Evolutionary conservation across 768 basidiomycete genomes (phyloP), one percentile per base, ranked within the genome.

Genomic region (Mycena metata): DNA sequence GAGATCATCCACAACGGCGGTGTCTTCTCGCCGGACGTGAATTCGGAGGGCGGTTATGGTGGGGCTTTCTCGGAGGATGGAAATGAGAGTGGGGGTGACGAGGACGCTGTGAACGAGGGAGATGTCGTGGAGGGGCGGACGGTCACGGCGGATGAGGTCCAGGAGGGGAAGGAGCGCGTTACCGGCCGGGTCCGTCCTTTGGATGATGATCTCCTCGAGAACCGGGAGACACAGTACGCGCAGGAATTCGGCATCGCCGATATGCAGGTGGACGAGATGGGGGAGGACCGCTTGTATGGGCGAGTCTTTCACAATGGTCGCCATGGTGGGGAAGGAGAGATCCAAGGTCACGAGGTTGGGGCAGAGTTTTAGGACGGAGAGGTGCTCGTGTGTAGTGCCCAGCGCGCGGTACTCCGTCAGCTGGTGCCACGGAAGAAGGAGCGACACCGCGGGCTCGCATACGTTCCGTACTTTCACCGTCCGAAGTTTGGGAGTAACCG

Each of bases 401-500:
- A 50, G 10, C 5, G 39, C 57, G 36, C 65, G 58, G 23, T 66
- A 54, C 5, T 54, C 21, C 1, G 57, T 66, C 16, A 66, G 65
- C 23, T 66, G 65, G 26, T 52, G 33, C 65, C 65, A 59, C 2
- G 58, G 58, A 13, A 66, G 35, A 8, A 54, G 26, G 15, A 66
- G 57, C 9, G 65, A 66, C 2, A 60, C 39, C 1, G 42, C 56
- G 50, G 65, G 65, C 50, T 66, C 57, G 43, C 65, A 66, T 0
- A 59, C 55, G 13, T 24, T 33, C 17, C 7, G 19, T 41, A 66
- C 39, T 26, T 39, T 59, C 11, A 66, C 15, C 7, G 15, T 51
- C 19, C 39, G 39, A 42, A 58, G 56, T 10, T 36, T 24, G 7
- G 64, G 63, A 7, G 55, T 54, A 23, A 45, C 36, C 3, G 33